Percentiles rank a stretch among this genome's conserved stretches.
These are phyloP conservation scores for Penicillium dipodomyicola DNA, from an alignment of 495 filamentous ascomycete genomes.

Conservation along the genomic window DNA sequence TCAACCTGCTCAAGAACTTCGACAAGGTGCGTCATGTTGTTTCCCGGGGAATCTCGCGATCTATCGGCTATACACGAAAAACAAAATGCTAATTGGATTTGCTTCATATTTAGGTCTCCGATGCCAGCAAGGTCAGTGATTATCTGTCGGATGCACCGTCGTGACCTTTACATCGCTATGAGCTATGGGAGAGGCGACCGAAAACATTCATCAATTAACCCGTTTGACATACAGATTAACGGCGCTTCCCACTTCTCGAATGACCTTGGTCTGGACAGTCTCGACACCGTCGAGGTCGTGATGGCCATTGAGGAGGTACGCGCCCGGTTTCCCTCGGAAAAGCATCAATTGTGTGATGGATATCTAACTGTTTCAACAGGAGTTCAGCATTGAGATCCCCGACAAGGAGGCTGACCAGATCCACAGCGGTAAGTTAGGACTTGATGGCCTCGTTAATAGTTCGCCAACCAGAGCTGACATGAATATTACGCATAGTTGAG, in stretches of 20 bases:
- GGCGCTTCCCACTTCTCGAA: conserved; percentile 85
- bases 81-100: conserved; percentile 10
- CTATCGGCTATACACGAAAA: conserved; percentile 18
- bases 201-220: conserved; percentile 17
- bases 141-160: conserved; percentile 12
- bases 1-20: conserved; percentile 87
- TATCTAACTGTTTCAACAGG: conserved; percentile 54
- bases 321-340: conserved; percentile 21
- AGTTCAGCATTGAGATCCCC: conserved; percentile 99
- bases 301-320: conserved; percentile 99
- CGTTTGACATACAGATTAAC: conserved; percentile 59
- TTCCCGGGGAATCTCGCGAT: conserved; percentile 12
- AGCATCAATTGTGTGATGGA: conserved; percentile 8
- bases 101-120: conserved; percentile 57
- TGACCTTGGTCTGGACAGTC: conserved; percentile 91
- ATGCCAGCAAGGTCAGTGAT: conserved; percentile 67
- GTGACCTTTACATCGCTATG: conserved; percentile 8
- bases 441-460: not conserved
- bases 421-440: conserved; percentile 78
- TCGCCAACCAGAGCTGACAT: conserved; percentile 15
- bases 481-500: conserved; percentile 61
- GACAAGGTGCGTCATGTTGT: conserved; percentile 75
- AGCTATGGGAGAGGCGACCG: conserved; percentile 3
- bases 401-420: conserved; percentile 98
- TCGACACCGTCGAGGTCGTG: conserved; percentile 98